These are phyloP conservation scores for Limnanthes douglasii DNA, from an alignment of 345 rosid species.

Conservation along the genomic window DNA sequence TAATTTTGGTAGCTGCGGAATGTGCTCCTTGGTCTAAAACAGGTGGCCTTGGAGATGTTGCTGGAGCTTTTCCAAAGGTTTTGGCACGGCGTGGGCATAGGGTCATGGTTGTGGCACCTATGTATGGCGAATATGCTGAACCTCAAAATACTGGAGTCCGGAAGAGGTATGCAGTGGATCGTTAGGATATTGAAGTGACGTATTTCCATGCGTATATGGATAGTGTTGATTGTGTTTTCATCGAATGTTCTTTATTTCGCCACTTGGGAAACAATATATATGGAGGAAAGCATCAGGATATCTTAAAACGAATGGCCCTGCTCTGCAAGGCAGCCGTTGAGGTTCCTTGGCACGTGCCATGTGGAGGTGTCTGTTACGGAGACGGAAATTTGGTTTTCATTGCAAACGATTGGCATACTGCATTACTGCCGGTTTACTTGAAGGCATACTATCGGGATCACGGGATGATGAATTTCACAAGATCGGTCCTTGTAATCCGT, in stretches of 20 bases:
- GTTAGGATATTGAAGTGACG: constrained; percentile 80
- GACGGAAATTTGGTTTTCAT: constrained; percentile 94
- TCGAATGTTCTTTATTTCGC: constrained; percentile 44
- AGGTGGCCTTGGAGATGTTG: constrained; percentile 99
- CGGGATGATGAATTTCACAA: constrained; percentile 62
- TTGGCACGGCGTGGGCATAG: constrained; percentile 95
- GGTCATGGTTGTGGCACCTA: constrained; percentile 92
- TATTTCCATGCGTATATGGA: constrained; percentile 78
- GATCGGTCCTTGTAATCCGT: constrained; percentile 81
- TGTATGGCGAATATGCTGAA: constrained; percentile 66
- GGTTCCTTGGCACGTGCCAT: constrained; percentile 97
- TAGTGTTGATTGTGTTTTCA: constrained; percentile 93
- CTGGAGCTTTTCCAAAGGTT: constrained; percentile 93
- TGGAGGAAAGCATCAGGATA: constrained; percentile 86
- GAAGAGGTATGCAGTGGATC: constrained; percentile 61
- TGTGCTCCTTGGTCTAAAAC: constrained; percentile 97
- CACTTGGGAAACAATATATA: constrained; percentile 52
- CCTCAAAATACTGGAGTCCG: constrained; percentile 46
- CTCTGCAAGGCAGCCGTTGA: constrained; percentile 93
- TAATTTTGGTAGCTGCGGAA: constrained; percentile 79
- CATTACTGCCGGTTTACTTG: constrained; percentile 82
- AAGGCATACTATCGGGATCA: constrained; percentile 86
- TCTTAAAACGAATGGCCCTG: constrained; percentile 74
- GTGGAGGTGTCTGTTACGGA: constrained; percentile 95
- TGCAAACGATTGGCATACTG: constrained; percentile 99